These are phyloP conservation scores for Trichoderma hamatum DNA, from an alignment of 2,329 filamentous ascomycete genomes.

Conservation along the genomic window DNA sequence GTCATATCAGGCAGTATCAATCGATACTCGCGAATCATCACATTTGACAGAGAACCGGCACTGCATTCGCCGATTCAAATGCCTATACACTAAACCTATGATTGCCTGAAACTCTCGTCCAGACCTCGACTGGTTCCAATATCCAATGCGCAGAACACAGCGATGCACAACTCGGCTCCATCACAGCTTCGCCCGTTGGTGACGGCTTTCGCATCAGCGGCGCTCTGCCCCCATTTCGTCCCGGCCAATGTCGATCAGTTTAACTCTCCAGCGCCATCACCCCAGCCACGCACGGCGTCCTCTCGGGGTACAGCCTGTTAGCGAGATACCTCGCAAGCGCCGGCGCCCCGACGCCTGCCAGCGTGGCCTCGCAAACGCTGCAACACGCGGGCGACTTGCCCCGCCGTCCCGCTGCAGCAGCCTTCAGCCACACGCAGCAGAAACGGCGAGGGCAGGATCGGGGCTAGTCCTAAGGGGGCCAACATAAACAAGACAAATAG, in stretches of 20 bases:
- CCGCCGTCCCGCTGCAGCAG: background rate
- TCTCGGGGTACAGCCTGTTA: background rate
- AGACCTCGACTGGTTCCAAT: background rate
- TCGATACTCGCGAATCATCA: background rate
- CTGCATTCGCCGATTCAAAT: too few species aligned
- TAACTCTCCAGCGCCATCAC: background rate
- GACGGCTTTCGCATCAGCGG: slow-evolving; percentile 16
- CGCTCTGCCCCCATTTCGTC: slow-evolving; percentile 1
- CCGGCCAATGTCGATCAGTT: background rate
- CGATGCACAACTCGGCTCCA: background rate
- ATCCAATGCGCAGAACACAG: background rate
- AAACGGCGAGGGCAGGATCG: background rate
- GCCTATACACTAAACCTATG: background rate
- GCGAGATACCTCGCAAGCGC: background rate
- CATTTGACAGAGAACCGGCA: too few species aligned
- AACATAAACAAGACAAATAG: slow-evolving; percentile 29
- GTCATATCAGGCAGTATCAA: background rate
- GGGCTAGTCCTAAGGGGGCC: slow-evolving; percentile 24
- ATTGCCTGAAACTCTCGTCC: background rate
- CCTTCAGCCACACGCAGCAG: slow-evolving; percentile 17
- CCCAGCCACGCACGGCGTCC: background rate
- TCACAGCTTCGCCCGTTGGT: background rate
- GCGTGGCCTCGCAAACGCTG: slow-evolving; percentile 19
- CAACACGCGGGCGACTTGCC: slow-evolving; percentile 16
- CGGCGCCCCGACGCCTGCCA: background rate